Evolutionary conservation across 495 filamentous ascomycete genomes (phyloP).

Genomic region (Tuber borchii): DNA sequence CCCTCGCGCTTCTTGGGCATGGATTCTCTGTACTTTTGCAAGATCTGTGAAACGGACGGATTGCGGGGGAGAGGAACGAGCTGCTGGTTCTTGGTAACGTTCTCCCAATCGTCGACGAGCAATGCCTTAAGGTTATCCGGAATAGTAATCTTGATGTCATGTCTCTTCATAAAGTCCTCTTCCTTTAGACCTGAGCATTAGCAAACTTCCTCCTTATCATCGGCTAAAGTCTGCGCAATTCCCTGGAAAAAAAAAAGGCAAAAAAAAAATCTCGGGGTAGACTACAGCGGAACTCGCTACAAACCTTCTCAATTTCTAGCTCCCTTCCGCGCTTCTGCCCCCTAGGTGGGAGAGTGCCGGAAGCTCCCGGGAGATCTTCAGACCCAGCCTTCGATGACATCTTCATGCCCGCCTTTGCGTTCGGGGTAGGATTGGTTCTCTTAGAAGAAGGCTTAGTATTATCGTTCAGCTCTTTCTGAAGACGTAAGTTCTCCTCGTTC

Average conservation of each 20-base stretch:
- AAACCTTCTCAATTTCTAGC: conserved; percentile 42
- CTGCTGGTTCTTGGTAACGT: conserved; percentile 86
- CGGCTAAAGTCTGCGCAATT: neutral
- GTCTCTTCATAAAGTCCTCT: conserved; percentile 69
- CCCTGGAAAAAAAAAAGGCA: neutral
- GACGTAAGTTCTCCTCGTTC: conserved; percentile 74
- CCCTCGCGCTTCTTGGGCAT: conserved; percentile 58
- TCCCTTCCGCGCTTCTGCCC: conserved; percentile 58
- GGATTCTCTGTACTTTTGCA: conserved; percentile 67
- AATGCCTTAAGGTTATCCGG: conserved; percentile 82
- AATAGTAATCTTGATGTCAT: conserved; percentile 70
- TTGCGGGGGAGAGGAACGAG: conserved; percentile 76
- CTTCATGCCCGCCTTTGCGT: conserved; percentile 29
- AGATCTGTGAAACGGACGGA: conserved; percentile 65
- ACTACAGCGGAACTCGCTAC: neutral
- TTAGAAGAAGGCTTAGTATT: conserved; percentile 35
- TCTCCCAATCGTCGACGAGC: conserved; percentile 98
- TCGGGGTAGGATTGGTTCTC: conserved; percentile 31
- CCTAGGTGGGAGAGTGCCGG: conserved; percentile 46
- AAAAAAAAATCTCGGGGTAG: neutral
- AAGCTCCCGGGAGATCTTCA: conserved; percentile 44
- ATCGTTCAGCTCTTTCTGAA: conserved; percentile 42
- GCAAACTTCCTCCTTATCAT: conserved; percentile 6
- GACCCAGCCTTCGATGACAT: conserved; percentile 40
- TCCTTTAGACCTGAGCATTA: conserved; percentile 55